Conservation (phyloP, 2,329 filamentous ascomycete species). For the Microsporum canis region DNA sequence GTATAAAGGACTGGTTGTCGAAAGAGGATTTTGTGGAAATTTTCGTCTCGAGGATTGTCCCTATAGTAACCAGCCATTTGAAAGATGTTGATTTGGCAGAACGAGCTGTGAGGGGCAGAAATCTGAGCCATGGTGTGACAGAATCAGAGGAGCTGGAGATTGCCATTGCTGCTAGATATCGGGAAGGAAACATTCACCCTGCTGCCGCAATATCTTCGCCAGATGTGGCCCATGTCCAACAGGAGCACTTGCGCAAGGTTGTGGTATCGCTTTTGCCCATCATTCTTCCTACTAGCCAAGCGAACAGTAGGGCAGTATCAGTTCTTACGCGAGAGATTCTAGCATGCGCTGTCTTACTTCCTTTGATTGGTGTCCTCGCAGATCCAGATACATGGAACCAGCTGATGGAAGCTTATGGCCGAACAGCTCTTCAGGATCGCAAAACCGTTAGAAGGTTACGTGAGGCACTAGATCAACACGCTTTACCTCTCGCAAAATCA, state of each 20-base stretch:
- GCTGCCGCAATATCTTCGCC: conserved; percentile 74
- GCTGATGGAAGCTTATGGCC: conserved; percentile 77
- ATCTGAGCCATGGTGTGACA: conserved; percentile 79
- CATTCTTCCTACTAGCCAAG: conserved; percentile 60
- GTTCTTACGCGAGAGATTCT: conserved; percentile 80
- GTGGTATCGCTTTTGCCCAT: conserved; percentile 60
- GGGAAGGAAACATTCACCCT: conserved; percentile 74
- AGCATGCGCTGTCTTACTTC: conserved; percentile 79
- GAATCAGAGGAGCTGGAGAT: conserved; percentile 93
- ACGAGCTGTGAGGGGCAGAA: conserved; percentile 69
- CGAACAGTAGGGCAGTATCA: conserved; percentile 68
- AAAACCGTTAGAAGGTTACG: conserved; percentile 88
- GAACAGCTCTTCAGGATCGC: conserved; percentile 81
- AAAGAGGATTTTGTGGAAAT: conserved; percentile 75
- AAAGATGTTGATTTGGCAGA: conserved; percentile 87
- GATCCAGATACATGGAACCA: conserved; percentile 98
- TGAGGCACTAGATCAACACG: conserved; percentile 86
- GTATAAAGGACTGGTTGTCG: conserved; percentile 59
- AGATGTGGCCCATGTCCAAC: conserved; percentile 73
- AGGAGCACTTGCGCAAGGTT: conserved; percentile 75
- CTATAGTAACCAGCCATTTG: conserved; percentile 78
- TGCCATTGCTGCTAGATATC: conserved; percentile 90
- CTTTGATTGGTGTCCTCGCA: conserved; percentile 64
- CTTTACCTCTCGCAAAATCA: conserved; percentile 61
- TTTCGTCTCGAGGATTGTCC: conserved; percentile 69